Base-by-base conservation (phyloP, 495 filamentous ascomycete genomes). In the Amphirosellinia nigrospora region DNA sequence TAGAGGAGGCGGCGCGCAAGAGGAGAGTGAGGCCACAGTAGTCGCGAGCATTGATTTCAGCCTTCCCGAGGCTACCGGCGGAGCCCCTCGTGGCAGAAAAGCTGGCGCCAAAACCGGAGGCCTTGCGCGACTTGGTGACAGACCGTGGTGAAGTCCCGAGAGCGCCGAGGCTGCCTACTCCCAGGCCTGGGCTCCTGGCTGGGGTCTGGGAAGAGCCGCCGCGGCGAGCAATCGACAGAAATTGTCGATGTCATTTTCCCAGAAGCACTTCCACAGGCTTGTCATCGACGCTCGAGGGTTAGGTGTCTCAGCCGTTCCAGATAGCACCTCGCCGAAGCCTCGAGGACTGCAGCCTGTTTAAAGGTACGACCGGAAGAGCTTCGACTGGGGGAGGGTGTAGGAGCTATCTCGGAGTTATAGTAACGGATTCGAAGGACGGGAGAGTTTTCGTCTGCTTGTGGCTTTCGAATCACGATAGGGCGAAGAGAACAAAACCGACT, bases 231-330 rank as follows among this genome's bases (percentile, higher is more conserved):
- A 86, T 80, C 90, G 90, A 83, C 90, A 89, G 84, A 99, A 98
- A 77, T 82, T 89, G 75, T 95, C 93, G 85, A 95, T 91, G 85
- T 99, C 93, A 89, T 97, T 92, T 87, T 97, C 91, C 82, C 95
- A 90, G 79, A 94, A 99, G 80, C 87, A 93, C 84, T 93, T 92
- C 95, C 96, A 98, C 78, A 99, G 89, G 83, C 91, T 91, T 88
- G 92, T 97, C 96, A 98, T 99, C 89, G 90, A 91, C 86, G 83
- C 78, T 82, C 77, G 75, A 74, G 70, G 79, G 76, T 71, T 71
- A 43, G 77, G 74, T 71, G 68, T 71, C 86, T 88, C 85, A 84
- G 83, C 85, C 86, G 85, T 86, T 88, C 90, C 88, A 79, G 83
- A 72, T 79, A 78, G 87, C 91, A 89, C 94, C 93, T 95, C 91